Evolutionary conservation across 768 basidiomycete species (phyloP).

Genomic region (Serendipita sp.): DNA sequence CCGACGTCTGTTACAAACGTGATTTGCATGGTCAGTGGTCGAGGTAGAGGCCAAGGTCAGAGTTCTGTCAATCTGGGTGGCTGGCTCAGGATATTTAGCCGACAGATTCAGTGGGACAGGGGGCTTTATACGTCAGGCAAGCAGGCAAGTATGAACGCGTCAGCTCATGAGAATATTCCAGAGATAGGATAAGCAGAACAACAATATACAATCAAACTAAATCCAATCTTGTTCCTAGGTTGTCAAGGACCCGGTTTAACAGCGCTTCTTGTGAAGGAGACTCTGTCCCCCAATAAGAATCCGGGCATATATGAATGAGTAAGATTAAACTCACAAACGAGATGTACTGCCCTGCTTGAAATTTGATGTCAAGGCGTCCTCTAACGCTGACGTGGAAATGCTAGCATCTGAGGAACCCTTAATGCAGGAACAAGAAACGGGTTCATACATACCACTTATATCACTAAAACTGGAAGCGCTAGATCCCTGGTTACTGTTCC

Average conservation of each 20-base stretch:
- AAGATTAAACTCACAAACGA: slow-evolving; percentile 39
- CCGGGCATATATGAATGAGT: neutral
- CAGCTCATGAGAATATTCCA: slow-evolving; percentile 3
- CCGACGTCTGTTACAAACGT: slow-evolving; percentile 25
- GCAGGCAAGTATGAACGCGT: neutral
- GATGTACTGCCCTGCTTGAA: slow-evolving; percentile 43
- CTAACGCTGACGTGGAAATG: slow-evolving; percentile 61
- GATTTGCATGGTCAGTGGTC: slow-evolving; percentile 17
- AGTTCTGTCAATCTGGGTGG: neutral
- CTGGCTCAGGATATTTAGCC: neutral
- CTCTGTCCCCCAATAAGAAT: neutral
- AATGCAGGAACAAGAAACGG: neutral
- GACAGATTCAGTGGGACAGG: neutral
- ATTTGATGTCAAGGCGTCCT: slow-evolving; percentile 67
- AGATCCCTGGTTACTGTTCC: slow-evolving; percentile 49
- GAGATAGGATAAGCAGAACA: neutral
- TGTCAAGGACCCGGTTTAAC: slow-evolving; percentile 4
- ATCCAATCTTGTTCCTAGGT: too few species aligned
- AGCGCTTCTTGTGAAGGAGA: slow-evolving; percentile 18
- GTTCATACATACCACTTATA: slow-evolving; percentile 45
- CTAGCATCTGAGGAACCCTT: slow-evolving; percentile 38
- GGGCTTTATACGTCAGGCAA: neutral
- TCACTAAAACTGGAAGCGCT: slow-evolving; percentile 76
- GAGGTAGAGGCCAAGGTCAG: neutral
- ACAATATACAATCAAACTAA: neutral